Base-by-base conservation (phyloP, 305 asterid species). In the Fraxinus velutina region DNA sequence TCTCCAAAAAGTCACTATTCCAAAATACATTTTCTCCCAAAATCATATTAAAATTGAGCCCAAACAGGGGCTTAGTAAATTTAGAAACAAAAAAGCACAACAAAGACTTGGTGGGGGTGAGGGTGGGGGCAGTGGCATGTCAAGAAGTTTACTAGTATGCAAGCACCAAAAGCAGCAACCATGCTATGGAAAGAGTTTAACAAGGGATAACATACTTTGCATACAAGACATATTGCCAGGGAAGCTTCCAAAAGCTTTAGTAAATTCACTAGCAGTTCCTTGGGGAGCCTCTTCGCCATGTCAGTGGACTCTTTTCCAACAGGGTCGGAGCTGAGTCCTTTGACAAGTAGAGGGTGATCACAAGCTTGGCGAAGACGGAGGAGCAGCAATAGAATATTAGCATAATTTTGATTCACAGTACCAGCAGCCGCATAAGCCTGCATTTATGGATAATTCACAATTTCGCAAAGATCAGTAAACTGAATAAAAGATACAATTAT, bases 391-490 rank as follows among this genome's bases (percentile, higher is more conserved):
- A 96, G 86, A 81, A 96, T 94, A 85, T 93, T 96, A 75, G 98
- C 99, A 89, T 96, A 96, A 86, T 96, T 96, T 89, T 96, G 99
- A 85, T 82, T 92, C 68, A 96, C 90, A 64, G 98, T 96, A 84
- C 99, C 99, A 82, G 99, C 99, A 87, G 93, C 98, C 86, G 99
- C 99, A 89, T 92, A 96, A 81, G 93, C 97, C 99, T 96, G 92
- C 83, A 85, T 57, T 71, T 33, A 64, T 17, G 78, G 22, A 3
- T 17, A 27, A 81, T 64, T 79, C 47, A 34, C 60, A 74, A 44
- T 42, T 71, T 33, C 21, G 22, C 74, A 76, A 79, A 72, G 29
- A 47, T 55, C 73, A 52, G 47, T 15, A 19, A 52, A 71, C 76
- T 42, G 55, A 44, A 83, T 42, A 36, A 17, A 71, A 76, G 60